Conservation (phyloP, 352 stramenopile genomes). For the Phytophthora tentaculata region DNA sequence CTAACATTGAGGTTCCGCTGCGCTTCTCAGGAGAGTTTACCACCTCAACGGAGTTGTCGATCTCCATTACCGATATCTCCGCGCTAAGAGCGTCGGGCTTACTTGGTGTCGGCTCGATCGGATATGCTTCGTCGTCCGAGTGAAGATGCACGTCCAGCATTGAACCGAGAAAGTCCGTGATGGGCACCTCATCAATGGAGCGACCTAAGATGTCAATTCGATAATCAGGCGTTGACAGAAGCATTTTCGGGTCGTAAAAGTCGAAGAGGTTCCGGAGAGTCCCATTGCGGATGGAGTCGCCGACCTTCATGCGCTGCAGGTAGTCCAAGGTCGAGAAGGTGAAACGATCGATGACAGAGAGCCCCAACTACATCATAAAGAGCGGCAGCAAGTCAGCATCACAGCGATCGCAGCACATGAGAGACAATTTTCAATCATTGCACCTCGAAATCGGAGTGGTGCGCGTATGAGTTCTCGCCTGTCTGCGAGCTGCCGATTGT, state of each 20-base stretch:
- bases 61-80: background rate
- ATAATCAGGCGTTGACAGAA: constrained; percentile 83
- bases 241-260: constrained; percentile 86
- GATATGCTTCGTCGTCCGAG: constrained; percentile 78
- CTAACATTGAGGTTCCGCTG: background rate
- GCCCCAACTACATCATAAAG: constrained; percentile 53
- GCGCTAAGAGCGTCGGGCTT: background rate
- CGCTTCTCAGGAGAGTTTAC: background rate
- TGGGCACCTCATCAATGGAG: constrained; percentile 70
- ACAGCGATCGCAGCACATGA: background rate
- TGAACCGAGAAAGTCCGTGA: constrained; percentile 91
- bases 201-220: constrained; percentile 77
- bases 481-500: constrained; percentile 92
- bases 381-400: constrained; percentile 1
- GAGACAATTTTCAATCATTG: constrained; percentile 3
- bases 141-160: constrained; percentile 83
- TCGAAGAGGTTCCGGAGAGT: constrained; percentile 77
- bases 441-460: constrained; percentile 87
- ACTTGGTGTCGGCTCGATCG: constrained; percentile 47
- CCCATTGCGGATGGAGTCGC: constrained; percentile 67
- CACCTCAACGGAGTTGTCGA: background rate
- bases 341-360: constrained; percentile 91
- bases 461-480: constrained; percentile 96
- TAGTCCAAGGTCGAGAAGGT: constrained; percentile 91
- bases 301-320: constrained; percentile 85